Conservation (phyloP, 2,329 filamentous ascomycete species). For the Microcyclospora tardicrescens region DNA sequence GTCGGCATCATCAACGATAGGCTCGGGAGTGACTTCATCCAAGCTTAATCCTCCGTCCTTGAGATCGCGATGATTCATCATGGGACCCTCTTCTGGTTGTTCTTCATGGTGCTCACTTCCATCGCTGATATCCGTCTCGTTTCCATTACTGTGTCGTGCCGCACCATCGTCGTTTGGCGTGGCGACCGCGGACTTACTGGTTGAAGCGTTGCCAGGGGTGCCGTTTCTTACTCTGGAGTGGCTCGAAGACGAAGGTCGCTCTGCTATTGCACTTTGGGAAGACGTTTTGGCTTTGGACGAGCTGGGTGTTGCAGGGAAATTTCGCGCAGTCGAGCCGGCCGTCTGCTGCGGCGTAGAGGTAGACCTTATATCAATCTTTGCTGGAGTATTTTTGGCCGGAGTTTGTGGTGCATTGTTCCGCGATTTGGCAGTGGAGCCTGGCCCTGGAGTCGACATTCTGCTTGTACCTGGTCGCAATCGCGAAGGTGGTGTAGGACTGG, state of each 20-base stretch:
- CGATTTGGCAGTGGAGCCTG: not conserved
- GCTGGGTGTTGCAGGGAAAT: no score
- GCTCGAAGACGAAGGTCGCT: no score
- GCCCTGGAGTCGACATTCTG: not conserved
- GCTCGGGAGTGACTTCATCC: conserved; percentile 33
- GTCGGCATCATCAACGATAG: conserved; percentile 30
- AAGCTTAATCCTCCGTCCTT: conserved; percentile 33
- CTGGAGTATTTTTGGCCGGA: conserved; percentile 25
- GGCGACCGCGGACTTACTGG: conserved; percentile 24
- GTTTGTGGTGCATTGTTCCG: conserved; percentile 1
- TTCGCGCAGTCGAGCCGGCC: no score
- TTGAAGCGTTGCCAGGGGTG: no score
- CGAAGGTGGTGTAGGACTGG: no score
- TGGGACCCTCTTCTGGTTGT: conserved; percentile 23
- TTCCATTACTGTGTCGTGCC: conserved; percentile 10
- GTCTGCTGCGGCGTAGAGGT: conserved; percentile 14
- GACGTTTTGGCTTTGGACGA: no score
- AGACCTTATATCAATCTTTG: conserved; percentile 32
- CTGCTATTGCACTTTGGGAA: no score
- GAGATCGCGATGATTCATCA: conserved; percentile 36
- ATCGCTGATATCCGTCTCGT: conserved; percentile 11
- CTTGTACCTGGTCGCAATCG: not conserved
- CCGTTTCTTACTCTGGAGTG: no score
- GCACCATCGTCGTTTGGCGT: conserved; percentile 18
- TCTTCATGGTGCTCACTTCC: conserved; percentile 19